Evolutionary conservation across 2,329 filamentous ascomycete genomes (phyloP).

Genomic region (Fusarium temperatum): DNA sequence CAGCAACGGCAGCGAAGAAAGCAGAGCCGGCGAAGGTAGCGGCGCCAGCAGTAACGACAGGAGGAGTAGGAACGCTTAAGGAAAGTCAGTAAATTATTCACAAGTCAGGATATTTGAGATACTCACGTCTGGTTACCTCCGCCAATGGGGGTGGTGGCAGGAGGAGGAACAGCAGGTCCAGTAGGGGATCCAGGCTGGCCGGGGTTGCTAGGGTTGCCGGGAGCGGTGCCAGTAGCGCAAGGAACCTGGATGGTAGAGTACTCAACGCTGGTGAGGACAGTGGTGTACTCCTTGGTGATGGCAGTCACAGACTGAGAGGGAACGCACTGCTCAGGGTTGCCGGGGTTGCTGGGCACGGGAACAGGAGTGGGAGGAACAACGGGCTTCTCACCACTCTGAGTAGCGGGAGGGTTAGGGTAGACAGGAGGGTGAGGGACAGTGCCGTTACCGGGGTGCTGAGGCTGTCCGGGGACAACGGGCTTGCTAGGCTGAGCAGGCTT

Average conservation of each 20-base stretch:
- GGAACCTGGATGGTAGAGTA: slow-evolving; percentile 52
- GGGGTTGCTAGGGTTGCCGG: slow-evolving; percentile 8
- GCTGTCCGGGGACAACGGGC: slow-evolving; percentile 13
- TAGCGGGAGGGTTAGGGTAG: slow-evolving; percentile 31
- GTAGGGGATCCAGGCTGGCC: slow-evolving; percentile 18
- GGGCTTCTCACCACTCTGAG: slow-evolving; percentile 19
- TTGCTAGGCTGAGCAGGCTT: slow-evolving; percentile 11
- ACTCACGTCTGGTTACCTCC: slow-evolving; percentile 48
- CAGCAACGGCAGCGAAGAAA: slow-evolving; percentile 63
- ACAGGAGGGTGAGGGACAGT: slow-evolving; percentile 32
- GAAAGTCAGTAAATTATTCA: slow-evolving; percentile 25
- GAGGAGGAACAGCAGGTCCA: slow-evolving; percentile 40
- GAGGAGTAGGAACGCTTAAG: slow-evolving; percentile 36
- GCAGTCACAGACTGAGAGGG: slow-evolving; percentile 55
- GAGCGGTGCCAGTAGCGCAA: slow-evolving; percentile 34
- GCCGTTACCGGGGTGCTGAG: slow-evolving; percentile 32
- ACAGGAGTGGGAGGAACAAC: slow-evolving; percentile 27
- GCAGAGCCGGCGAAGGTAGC: slow-evolving; percentile 62
- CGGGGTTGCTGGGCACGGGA: slow-evolving; percentile 17
- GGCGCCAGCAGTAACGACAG: slow-evolving; percentile 61
- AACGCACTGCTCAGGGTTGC: slow-evolving; percentile 29
- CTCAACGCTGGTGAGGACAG: slow-evolving; percentile 63
- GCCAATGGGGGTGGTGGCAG: slow-evolving; percentile 38
- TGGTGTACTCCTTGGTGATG: slow-evolving; percentile 66
- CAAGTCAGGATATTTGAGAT: background rate